Evolutionary conservation across 768 basidiomycete genomes (phyloP).

Genomic region (Tylopilus plumbeoviolaceoides): DNA sequence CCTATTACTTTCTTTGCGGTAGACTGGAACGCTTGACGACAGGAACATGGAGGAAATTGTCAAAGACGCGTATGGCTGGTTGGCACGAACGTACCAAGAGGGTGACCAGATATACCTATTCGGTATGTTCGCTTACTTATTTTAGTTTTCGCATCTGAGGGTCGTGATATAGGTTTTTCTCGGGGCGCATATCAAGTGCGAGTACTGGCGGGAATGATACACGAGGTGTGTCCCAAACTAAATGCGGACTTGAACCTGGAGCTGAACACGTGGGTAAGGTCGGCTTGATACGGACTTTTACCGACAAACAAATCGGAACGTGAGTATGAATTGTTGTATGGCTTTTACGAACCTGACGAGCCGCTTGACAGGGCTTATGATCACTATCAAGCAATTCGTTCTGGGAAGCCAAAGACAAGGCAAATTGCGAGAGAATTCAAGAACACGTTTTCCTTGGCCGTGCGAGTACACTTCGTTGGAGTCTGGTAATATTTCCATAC

Average conservation of each 20-base stretch:
- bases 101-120: conserved; percentile 36
- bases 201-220: conserved; percentile 39
- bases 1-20: too few species aligned
- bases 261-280: not conserved
- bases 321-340: conserved; percentile 9
- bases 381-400: conserved; percentile 11
- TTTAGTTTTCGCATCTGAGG: not conserved
- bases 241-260: too few species aligned
- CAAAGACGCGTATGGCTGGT: conserved; percentile 32
- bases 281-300: conserved; percentile 14
- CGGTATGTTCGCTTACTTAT: conserved; percentile 15
- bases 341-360: not conserved
- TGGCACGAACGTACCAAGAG: conserved; percentile 27
- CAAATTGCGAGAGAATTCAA: conserved; percentile 33
- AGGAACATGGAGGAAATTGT: conserved; percentile 12
- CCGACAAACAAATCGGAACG: conserved; percentile 18
- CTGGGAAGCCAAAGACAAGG: conserved; percentile 11
- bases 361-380: conserved; percentile 10
- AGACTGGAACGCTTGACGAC: too few species aligned
- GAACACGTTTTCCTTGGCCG: conserved; percentile 32
- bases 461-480: conserved; percentile 3
- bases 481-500: not conserved
- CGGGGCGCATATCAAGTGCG: conserved; percentile 42
- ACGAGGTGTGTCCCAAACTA: conserved; percentile 22
- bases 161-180: conserved; percentile 32